Conservation (phyloP, 1,139 yeast species). For the Hansenula anomala region DNA sequence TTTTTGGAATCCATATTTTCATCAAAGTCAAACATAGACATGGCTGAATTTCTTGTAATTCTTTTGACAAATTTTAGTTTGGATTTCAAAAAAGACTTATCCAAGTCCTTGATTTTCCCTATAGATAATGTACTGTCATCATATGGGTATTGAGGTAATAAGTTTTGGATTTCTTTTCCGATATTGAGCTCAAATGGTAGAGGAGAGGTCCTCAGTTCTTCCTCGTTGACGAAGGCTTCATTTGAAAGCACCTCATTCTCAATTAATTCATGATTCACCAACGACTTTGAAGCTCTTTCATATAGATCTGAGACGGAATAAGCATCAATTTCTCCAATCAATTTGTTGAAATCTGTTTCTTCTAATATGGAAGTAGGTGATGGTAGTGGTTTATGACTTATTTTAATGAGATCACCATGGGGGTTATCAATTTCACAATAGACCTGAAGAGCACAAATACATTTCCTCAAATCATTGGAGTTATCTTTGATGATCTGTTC, state of each 20-base stretch:
- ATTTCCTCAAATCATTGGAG: conserved; percentile 49
- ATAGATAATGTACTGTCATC: background rate
- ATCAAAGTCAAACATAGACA: conserved; percentile 4
- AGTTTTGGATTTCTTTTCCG: conserved; percentile 3
- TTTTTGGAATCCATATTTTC: conserved; percentile 7
- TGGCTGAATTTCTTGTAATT: conserved; percentile 11
- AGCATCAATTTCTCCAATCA: conserved; percentile 27
- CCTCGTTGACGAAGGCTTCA: conserved; percentile 25
- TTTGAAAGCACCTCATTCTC: conserved; percentile 36
- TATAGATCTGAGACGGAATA: conserved; percentile 39
- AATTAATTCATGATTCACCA: conserved; percentile 31
- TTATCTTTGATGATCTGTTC: conserved; percentile 29
- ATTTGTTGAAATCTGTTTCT: conserved; percentile 4
- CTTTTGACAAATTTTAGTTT: conserved; percentile 10
- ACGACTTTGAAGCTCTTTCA: conserved; percentile 30
- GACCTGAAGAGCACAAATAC: conserved; percentile 53
- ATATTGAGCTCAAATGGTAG: conserved; percentile 17
- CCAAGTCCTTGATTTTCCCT: conserved; percentile 5
- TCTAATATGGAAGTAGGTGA: background rate
- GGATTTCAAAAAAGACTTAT: conserved; percentile 10
- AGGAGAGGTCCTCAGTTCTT: conserved; percentile 11
- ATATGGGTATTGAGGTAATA: conserved; percentile 6
- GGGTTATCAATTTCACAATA: conserved; percentile 35
- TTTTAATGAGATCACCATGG: conserved; percentile 23
- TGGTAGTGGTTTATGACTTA: conserved; percentile 16